Percentiles rank a stretch among this genome's conserved stretches.
These are phyloP conservation scores for Brassica balearica DNA, from an alignment of 441 rosid genomes.

Conservation along the genomic window DNA sequence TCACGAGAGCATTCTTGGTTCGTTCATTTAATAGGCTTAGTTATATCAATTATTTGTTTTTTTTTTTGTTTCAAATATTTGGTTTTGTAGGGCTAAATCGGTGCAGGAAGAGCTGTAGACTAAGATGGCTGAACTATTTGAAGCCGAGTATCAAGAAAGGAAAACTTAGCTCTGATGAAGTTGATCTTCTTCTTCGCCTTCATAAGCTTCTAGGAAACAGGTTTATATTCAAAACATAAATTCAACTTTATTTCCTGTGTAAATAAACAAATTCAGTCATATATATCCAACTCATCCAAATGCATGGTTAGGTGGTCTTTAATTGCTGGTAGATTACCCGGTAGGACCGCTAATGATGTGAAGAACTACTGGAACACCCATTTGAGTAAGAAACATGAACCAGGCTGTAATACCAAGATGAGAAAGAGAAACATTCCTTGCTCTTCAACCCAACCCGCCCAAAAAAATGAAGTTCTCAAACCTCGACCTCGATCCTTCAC, in stretches of 20 bases:
- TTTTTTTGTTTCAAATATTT: neutral
- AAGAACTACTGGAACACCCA: constrained; percentile 59
- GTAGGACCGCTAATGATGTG: constrained; percentile 60
- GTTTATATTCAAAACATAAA: constrained; percentile 21
- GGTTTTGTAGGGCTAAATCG: constrained; percentile 49
- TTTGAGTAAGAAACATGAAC: constrained; percentile 37
- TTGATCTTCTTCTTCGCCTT: constrained; percentile 54
- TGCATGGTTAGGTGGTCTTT: constrained; percentile 52
- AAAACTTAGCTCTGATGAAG: constrained; percentile 48
- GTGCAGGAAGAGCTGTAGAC: constrained; percentile 60
- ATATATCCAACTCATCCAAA: neutral
- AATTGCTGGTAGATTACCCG: constrained; percentile 63
- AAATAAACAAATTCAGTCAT: neutral
- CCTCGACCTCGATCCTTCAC: constrained; percentile 43
- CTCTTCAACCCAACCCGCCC: neutral
- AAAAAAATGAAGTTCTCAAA: constrained; percentile 43
- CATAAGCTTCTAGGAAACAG: constrained; percentile 60
- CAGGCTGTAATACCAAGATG: neutral
- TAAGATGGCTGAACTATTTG: constrained; percentile 60
- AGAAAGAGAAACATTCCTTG: constrained; percentile 13
- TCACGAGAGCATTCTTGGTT: neutral
- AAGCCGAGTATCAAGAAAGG: constrained; percentile 54
- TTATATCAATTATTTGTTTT: neutral
- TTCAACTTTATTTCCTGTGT: neutral
- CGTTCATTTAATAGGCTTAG: neutral